Base-by-base conservation (phyloP, 805 yeast genomes). In the Nakazawaea pomicola region DNA sequence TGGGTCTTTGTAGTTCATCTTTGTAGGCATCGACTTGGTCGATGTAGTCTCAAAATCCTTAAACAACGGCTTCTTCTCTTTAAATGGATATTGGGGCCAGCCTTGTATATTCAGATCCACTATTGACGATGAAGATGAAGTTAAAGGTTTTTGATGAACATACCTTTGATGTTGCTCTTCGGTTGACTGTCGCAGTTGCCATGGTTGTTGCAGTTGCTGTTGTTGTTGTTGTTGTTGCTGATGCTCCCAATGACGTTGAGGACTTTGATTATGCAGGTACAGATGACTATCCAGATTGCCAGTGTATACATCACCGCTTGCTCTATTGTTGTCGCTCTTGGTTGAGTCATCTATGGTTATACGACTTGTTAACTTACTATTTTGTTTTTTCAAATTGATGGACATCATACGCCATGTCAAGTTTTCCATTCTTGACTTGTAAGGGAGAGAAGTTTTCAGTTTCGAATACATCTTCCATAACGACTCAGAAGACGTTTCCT, bases 341-440 rank as follows among this genome's bases (percentile, higher is more conserved):
- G 25, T 31, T 3, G 23, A 18, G 7, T 31, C 38, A 15, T 35
- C 32, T 3, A 35, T 41, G 6, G 44, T 30, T 9, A 41, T 34
- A 18, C 24, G 20, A 16, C 18, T 40, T 10, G 43, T 39, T 10
- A 39, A 7, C 19, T 17, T 24, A 10, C 23, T 6, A 15, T 31
- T 30, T 16, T 36, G 34, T 17, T 44, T 36, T 34, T 46, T 47
- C 28, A 56, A 40, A 44, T 62, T 70, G 49, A 82, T 65, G 33
- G 71, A 76, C 90, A 88, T 82, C 77, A 88, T 72, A 45, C 96
- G 65, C 96, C 96, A 88, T 8, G 95, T 80, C 41, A 88, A 60
- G 56, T 89, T 89, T 54, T 84, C 87, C 80, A 89, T 83, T 38
- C 96, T 66, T 20, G 77, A 72, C 41, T 75, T 73, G 57, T 85